Base-by-base conservation (phyloP, 2,329 filamentous ascomycete genomes). In the Xylariaceae sp. region DNA sequence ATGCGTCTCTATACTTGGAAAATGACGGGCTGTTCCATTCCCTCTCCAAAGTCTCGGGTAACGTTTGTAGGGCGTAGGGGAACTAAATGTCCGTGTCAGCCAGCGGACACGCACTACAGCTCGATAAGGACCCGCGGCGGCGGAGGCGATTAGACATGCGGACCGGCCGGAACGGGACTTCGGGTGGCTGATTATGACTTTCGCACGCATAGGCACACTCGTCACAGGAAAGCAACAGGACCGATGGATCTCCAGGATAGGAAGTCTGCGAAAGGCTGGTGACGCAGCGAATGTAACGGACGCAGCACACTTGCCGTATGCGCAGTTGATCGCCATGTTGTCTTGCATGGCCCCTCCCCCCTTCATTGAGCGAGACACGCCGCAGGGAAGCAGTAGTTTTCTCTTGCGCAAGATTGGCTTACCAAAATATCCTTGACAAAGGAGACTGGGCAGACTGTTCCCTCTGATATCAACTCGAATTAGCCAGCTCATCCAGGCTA, bases 381-480 rank as follows among this genome's bases (percentile, higher is more conserved):
- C 30, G 15, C 30, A 32, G 30, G 30, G 12, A 42, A 43, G 35
- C 34, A 42, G 40, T 17, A 19, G 22, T 18, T 39, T 29, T 36
- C 22, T 26, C 22, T 26, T 26, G 22, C 52, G 44, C 41, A 47
- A 45, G 50, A 47, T 45, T 49, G 45, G 68, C 85, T 78, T 79
- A 90, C 87, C 69, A 90, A 71, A 51, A 87, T 79, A 63, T 89
- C 83, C 68, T 87, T 87, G 65, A 90, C 87, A 65, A 90, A 90
- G 54, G 83, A 87, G 62, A 90, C 89, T 54, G 85, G 84, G 64
- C 85, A 89, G 49, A 90, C 81, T 37, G 87, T 90, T 49, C 87
- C 86, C 74, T 90, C 86, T 90, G 52, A 42, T 40, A 50, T 48
- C 54, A 47, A 51, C 54, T 57, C 41, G 53, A 53, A 64, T 70